Percentiles rank a stretch among this genome's conserved stretches.
Conservation (phyloP, 2,329 filamentous ascomycete species). For the Dactylellina cionopaga region DNA sequence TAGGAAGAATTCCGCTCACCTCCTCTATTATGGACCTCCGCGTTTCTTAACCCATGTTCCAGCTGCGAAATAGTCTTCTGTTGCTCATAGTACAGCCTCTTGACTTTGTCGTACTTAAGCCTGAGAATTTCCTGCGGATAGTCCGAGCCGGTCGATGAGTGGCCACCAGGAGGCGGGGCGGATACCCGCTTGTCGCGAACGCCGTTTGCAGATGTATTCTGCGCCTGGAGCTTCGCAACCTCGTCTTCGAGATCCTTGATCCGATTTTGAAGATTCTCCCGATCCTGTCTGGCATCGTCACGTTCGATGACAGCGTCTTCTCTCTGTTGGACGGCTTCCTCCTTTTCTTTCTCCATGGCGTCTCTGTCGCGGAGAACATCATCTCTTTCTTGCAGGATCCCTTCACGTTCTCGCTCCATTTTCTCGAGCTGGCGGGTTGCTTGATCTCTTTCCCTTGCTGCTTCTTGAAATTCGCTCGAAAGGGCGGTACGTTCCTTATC, state of each 20-base stretch:
- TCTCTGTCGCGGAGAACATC: slow-evolving; percentile 15
- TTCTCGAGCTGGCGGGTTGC: slow-evolving; percentile 26
- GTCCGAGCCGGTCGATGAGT: slow-evolving; percentile 39
- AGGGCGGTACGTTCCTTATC: slow-evolving; percentile 40
- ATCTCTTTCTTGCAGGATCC: slow-evolving; percentile 15
- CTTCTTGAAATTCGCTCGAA: slow-evolving; percentile 11
- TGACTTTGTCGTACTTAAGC: slow-evolving; percentile 53
- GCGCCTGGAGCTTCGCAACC: slow-evolving; percentile 43
- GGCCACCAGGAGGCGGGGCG: slow-evolving; percentile 16
- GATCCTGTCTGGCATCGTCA: slow-evolving; percentile 41
- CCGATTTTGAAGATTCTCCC: slow-evolving; percentile 38
- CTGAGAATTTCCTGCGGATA: slow-evolving; percentile 51
- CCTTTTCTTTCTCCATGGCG: slow-evolving; percentile 13
- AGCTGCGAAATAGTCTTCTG: slow-evolving; percentile 49
- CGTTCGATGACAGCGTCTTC: slow-evolving; percentile 36
- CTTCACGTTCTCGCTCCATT: slow-evolving; percentile 28
- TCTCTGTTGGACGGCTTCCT: slow-evolving; percentile 15
- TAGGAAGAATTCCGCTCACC: slow-evolving; percentile 48
- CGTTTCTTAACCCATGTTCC: slow-evolving; percentile 38
- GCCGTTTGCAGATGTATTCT: slow-evolving; percentile 25
- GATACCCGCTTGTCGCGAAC: slow-evolving; percentile 49
- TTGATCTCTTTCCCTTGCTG: slow-evolving; percentile 25
- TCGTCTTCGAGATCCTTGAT: slow-evolving; percentile 51
- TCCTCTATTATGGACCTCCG: slow-evolving; percentile 39
- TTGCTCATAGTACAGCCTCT: slow-evolving; percentile 51